Conservation (phyloP, 805 yeast genomes). For the Candida railenensis region DNA sequence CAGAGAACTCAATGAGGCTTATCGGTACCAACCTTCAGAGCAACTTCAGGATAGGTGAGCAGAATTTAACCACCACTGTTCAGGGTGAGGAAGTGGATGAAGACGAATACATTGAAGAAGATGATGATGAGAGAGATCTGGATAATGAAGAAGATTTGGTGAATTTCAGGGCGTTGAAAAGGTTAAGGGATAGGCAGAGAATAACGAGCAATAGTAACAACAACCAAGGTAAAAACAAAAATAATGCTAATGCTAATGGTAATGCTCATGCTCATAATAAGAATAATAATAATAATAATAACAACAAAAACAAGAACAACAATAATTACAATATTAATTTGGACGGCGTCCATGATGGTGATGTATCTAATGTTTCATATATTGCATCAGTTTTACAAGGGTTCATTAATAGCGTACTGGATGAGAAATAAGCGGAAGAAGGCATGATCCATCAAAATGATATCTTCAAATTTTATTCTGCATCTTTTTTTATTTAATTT, state of each 20-base stretch:
- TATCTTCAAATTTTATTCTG: not conserved
- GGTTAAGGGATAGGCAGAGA: constrained; percentile 13
- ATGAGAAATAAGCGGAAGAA: constrained; percentile 7
- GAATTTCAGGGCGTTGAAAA: constrained; percentile 21
- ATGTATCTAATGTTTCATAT: constrained; percentile 26
- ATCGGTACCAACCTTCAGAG: constrained; percentile 34
- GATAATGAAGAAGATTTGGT: constrained; percentile 4
- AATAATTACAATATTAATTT: no score
- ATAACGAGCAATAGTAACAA: not conserved
- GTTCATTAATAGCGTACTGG: constrained; percentile 29
- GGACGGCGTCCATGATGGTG: not conserved
- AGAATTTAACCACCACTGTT: constrained; percentile 12
- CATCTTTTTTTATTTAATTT: not conserved
- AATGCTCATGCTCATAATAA: constrained; percentile 5
- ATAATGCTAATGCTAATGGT: constrained; percentile 18
- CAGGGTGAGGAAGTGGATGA: constrained; percentile 21
- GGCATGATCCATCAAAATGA: not conserved
- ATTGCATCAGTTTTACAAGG: constrained; percentile 37
- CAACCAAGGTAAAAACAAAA: constrained; percentile 6
- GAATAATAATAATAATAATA: not conserved
- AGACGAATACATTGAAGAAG: constrained; percentile 17
- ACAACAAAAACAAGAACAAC: constrained; percentile 12
- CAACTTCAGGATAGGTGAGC: constrained; percentile 38
- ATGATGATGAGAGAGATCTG: constrained; percentile 9
- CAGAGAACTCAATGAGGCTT: constrained; percentile 24